Evolutionary conservation across 176 grass and related monocot species (phyloP).

Genomic region (Areca catechu): DNA sequence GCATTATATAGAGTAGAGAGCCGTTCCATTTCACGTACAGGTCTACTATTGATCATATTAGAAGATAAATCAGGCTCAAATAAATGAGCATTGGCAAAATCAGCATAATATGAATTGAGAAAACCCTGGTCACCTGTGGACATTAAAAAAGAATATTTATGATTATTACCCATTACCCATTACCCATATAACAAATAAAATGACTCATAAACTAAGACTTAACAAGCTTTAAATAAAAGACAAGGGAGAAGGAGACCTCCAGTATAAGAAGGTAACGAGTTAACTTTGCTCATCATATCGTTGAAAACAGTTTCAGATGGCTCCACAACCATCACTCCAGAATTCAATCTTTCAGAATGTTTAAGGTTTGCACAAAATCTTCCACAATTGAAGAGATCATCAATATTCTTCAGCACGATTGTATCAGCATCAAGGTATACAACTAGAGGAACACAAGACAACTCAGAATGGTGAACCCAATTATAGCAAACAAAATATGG

Average conservation of each 20-base stretch:
- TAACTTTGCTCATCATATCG: constrained; percentile 83
- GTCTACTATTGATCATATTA: constrained; percentile 30
- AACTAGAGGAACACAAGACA: constrained; percentile 37
- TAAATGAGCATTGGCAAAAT: constrained; percentile 86
- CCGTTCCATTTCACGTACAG: constrained; percentile 68
- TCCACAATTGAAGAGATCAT: constrained; percentile 82
- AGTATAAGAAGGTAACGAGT: constrained; percentile 72
- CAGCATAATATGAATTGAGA: constrained; percentile 88
- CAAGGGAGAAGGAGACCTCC: constrained; percentile 35
- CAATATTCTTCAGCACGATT: constrained; percentile 85
- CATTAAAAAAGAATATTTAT: constrained; percentile 7
- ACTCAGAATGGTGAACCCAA: background rate
- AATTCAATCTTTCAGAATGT: constrained; percentile 98
- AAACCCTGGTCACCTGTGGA: constrained; percentile 39
- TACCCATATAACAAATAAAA: constrained; percentile 22
- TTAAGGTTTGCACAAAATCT: constrained; percentile 94
- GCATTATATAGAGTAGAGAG: constrained; percentile 95
- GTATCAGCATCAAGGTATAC: constrained; percentile 91
- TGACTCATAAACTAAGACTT: background rate
- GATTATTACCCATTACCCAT: constrained; percentile 4
- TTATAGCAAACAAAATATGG: background rate
- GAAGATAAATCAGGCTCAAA: constrained; percentile 58
- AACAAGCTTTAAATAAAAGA: background rate
- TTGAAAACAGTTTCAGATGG: constrained; percentile 74
- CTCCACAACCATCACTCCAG: constrained; percentile 94